Percentiles rank a stretch among this genome's conserved stretches.
These are phyloP conservation scores for Fusarium anguioides DNA, from an alignment of 2,329 filamentous ascomycete genomes.

Conservation along the genomic window DNA sequence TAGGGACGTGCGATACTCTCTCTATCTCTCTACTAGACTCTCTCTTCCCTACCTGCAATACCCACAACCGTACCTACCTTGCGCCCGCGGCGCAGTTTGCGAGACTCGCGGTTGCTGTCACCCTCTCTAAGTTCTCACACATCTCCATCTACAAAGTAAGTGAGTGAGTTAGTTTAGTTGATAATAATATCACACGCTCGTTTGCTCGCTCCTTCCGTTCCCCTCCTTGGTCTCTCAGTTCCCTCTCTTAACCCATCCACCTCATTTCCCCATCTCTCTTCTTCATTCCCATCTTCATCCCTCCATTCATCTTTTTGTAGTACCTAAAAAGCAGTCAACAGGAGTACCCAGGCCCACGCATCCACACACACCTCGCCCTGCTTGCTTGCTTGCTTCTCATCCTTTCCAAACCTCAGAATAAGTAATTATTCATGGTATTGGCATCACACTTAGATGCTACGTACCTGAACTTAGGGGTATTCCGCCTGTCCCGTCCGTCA, in stretches of 20 bases:
- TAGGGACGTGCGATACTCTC: slow-evolving; percentile 3
- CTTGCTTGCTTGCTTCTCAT: slow-evolving; percentile 2
- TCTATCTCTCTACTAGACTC: neutral
- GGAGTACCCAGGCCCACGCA: neutral
- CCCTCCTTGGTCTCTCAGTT: slow-evolving; percentile 4
- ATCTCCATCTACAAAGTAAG: slow-evolving; percentile 16
- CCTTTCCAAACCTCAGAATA: slow-evolving; percentile 8
- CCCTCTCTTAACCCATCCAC: slow-evolving; percentile 19
- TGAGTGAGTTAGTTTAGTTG: neutral
- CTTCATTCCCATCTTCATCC: slow-evolving; percentile 33
- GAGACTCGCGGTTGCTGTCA: slow-evolving; percentile 24
- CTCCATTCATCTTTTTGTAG: slow-evolving; percentile 18
- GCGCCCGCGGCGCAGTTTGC: slow-evolving; percentile 22
- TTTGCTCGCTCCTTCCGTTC: neutral
- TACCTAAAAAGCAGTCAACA: neutral
- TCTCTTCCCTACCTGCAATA: neutral
- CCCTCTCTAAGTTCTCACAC: slow-evolving; percentile 36
- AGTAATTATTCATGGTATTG: slow-evolving; percentile 18
- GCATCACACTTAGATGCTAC: slow-evolving; percentile 4
- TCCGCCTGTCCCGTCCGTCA: slow-evolving; percentile 24
- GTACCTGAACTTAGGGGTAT: slow-evolving; percentile 12
- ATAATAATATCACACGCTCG: neutral
- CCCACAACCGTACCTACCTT: neutral
- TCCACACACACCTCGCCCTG: slow-evolving; percentile 22
- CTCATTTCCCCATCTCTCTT: slow-evolving; percentile 31